phyloP scores from a whole-genome alignment of 1,284 basidiomycete genomes.

The Peniophora sp. region DNA sequence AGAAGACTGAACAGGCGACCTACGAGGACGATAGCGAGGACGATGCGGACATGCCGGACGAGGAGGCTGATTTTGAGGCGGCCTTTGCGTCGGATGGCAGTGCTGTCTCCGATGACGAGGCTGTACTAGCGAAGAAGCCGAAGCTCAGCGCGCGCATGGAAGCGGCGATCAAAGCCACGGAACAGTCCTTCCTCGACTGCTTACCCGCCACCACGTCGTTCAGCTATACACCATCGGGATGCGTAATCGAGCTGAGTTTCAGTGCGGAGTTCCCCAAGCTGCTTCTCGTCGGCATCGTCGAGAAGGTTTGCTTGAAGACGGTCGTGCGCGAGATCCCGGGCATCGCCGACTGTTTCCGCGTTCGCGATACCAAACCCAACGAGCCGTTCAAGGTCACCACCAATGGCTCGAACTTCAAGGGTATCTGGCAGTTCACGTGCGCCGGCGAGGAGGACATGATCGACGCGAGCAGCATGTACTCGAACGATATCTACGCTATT shows the following conservation, averaged over 20 bases:
- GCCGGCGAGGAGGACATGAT: constrained; percentile 60
- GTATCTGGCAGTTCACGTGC: constrained; percentile 84
- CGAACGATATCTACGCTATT: constrained; percentile 94
- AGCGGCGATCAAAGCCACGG: constrained; percentile 36
- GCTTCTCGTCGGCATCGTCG: constrained; percentile 85
- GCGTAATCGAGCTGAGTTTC: constrained; percentile 76
- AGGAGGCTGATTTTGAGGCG: constrained; percentile 60
- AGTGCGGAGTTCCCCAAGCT: constrained; percentile 76
- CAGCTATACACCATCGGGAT: constrained; percentile 66
- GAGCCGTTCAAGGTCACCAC: constrained; percentile 62
- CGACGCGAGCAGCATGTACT: constrained; percentile 80
- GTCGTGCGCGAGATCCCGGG: constrained; percentile 84
- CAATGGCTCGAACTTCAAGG: constrained; percentile 88
- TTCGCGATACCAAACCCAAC: constrained; percentile 48
- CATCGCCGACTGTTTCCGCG: constrained; percentile 78
- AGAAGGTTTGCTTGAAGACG: constrained; percentile 75
- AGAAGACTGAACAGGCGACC: constrained; percentile 60
- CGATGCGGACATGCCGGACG: constrained; percentile 40
- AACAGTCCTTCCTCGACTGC: constrained; percentile 43
- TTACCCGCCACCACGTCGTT: constrained; percentile 63
- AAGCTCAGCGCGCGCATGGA: constrained; percentile 27
- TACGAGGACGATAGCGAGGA: constrained; percentile 67
- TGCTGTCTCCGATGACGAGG: constrained; percentile 24
- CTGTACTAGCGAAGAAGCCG: constrained; percentile 12
- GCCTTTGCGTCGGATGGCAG: constrained; percentile 46